These are phyloP conservation scores for Solanum ossicruentum DNA, from an alignment of 257 asterid species.

Conservation along the genomic window DNA sequence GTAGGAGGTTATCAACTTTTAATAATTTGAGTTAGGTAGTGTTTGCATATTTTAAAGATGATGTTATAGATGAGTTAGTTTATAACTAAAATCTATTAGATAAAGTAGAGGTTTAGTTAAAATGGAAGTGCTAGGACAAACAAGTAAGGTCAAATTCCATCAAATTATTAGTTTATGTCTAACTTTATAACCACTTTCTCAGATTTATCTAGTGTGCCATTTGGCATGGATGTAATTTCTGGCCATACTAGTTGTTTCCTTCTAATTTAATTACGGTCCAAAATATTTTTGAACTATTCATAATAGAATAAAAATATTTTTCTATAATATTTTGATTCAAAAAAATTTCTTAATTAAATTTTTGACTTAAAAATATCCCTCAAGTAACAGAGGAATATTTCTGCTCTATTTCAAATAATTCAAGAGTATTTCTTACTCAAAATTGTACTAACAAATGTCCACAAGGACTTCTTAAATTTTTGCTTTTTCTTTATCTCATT, in stretches of 20 bases:
- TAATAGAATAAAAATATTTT: too few species aligned
- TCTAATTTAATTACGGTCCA: not conserved
- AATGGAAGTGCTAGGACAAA: not conserved
- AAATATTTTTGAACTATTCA: too few species aligned
- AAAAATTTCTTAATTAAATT: too few species aligned
- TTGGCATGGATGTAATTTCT: not conserved
- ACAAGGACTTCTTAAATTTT: not conserved
- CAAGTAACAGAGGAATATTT: too few species aligned
- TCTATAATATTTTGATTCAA: too few species aligned
- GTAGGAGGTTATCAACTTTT: not conserved
- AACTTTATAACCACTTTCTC: not conserved
- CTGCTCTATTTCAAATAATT: too few species aligned
- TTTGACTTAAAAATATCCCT: too few species aligned
- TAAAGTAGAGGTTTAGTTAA: not conserved
- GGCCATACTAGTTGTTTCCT: not conserved
- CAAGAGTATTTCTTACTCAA: not conserved
- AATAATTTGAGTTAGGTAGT: not conserved
- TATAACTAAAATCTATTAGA: not conserved
- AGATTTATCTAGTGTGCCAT: not conserved
- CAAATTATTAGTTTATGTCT: not conserved
- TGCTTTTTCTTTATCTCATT: not conserved
- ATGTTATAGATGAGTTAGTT: not conserved
- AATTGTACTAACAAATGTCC: not conserved
- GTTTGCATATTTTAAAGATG: not conserved
- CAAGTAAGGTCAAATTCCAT: not conserved